Conservation (phyloP, 768 basidiomycete species). For the Leccinellum luteum region DNA sequence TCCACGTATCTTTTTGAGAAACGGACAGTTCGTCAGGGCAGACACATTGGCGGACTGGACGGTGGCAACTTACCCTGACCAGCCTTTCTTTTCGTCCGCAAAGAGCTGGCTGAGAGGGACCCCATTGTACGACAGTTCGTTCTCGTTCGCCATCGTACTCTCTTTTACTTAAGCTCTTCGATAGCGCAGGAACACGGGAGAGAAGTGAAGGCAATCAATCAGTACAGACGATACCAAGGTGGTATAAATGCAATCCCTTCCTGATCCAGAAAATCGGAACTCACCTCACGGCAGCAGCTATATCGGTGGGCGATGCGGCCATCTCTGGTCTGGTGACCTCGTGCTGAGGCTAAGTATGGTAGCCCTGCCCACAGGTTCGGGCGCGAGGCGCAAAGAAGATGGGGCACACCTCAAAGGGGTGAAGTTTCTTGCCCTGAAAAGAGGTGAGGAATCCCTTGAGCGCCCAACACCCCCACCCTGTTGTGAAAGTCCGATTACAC, state of each 20-base stretch:
- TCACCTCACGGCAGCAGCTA: too few species aligned
- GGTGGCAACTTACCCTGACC: conserved; percentile 6
- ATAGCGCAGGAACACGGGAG: neutral
- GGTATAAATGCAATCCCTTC: neutral
- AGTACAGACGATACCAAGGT: neutral
- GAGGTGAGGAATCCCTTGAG: too few species aligned
- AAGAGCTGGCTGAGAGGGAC: conserved; percentile 1
- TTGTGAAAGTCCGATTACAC: too few species aligned
- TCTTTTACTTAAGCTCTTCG: neutral
- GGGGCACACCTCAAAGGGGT: too few species aligned
- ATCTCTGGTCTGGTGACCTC: too few species aligned
- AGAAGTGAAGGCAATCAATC: neutral
- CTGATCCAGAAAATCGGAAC: neutral
- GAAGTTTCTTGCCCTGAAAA: too few species aligned
- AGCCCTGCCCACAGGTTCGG: neutral
- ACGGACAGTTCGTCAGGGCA: neutral
- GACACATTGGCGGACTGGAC: neutral
- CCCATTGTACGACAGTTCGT: neutral
- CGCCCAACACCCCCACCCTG: too few species aligned
- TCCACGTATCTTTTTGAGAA: conserved; percentile 7
- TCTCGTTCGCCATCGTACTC: neutral
- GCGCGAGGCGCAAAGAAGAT: too few species aligned
- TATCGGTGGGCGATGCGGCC: too few species aligned
- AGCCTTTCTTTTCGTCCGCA: conserved; percentile 14
- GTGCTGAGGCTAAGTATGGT: too few species aligned